These are phyloP conservation scores for Spirogloea muscicola DNA, from an alignment of 139 green algal species.

Conservation along the genomic window DNA sequence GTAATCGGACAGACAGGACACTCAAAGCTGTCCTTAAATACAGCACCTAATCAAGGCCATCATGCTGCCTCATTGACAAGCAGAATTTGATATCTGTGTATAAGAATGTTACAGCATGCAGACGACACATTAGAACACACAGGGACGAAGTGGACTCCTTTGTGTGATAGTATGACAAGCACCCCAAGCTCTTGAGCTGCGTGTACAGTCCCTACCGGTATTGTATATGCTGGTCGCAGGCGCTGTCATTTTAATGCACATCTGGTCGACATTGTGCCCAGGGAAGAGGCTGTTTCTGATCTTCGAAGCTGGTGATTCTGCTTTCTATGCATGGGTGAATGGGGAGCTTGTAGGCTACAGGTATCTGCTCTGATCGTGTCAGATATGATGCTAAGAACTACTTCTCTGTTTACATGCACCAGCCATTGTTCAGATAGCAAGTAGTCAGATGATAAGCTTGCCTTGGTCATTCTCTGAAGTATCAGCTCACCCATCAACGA, in stretches of 20 bases:
- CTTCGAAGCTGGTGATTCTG: slow-evolving; percentile 84
- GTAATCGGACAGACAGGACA: background rate
- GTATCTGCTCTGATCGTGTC: too few species aligned
- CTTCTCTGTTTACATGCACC: too few species aligned
- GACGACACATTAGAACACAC: background rate
- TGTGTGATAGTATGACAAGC: background rate
- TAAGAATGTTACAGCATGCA: background rate
- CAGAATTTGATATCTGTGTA: too few species aligned
- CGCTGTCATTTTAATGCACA: background rate
- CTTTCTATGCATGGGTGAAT: slow-evolving; percentile 89
- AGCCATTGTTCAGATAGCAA: too few species aligned
- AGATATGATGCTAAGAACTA: too few species aligned
- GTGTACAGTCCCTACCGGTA: background rate
- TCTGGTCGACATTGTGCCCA: background rate
- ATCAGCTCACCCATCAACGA: too few species aligned
- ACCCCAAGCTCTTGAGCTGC: background rate
- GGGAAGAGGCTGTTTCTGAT: slow-evolving; percentile 59
- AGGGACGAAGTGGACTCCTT: background rate
- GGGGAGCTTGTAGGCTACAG: slow-evolving; percentile 75
- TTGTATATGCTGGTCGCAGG: background rate
- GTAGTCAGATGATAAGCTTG: too few species aligned
- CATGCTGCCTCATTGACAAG: too few species aligned
- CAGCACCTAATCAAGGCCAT: too few species aligned
- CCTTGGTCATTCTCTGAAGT: too few species aligned
- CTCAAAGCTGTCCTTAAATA: too few species aligned